These are phyloP conservation scores for Westerdykella sp. DNA, from an alignment of 2,329 filamentous ascomycete species.

Conservation along the genomic window DNA sequence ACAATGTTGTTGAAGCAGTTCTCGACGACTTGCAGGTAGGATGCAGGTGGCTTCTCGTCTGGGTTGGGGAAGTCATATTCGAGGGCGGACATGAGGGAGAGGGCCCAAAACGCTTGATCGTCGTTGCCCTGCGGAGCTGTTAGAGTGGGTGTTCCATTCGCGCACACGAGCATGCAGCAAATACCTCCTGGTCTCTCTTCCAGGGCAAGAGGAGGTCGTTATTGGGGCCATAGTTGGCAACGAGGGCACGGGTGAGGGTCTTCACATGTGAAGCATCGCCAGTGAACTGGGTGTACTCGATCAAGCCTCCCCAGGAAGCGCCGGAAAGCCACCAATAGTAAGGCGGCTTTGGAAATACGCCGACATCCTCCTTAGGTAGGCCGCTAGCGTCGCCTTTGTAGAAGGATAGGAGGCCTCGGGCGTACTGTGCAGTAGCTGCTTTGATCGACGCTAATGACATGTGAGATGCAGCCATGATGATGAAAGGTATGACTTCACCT, in stretches of 20 bases:
- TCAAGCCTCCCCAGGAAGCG: slow-evolving; percentile 32
- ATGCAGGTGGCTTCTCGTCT: slow-evolving; percentile 34
- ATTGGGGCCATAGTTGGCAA: slow-evolving; percentile 36
- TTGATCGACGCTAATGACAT: slow-evolving; percentile 20
- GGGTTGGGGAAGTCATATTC: slow-evolving; percentile 62
- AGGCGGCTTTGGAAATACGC: slow-evolving; percentile 39
- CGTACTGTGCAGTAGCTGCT: slow-evolving; percentile 24
- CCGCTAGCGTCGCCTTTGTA: slow-evolving; percentile 27
- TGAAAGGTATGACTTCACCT: background rate
- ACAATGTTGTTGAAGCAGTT: slow-evolving; percentile 69
- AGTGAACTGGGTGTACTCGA: slow-evolving; percentile 45
- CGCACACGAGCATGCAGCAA: background rate
- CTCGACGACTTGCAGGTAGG: slow-evolving; percentile 59
- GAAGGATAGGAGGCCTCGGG: slow-evolving; percentile 31
- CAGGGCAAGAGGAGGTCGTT: slow-evolving; percentile 43
- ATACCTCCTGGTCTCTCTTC: slow-evolving; percentile 26
- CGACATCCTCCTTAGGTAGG: slow-evolving; percentile 24
- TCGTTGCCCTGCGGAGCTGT: slow-evolving; percentile 55
- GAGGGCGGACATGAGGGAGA: slow-evolving; percentile 60
- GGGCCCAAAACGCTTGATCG: slow-evolving; percentile 69
- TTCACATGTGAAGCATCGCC: slow-evolving; percentile 41
- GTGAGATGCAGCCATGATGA: slow-evolving; percentile 1
- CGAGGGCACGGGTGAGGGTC: slow-evolving; percentile 40
- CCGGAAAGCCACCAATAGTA: slow-evolving; percentile 45
- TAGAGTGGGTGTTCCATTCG: background rate